Evolutionary conservation across 345 rosid species (phyloP), one percentile per base, ranked within the genome.

Genomic region (Lepidium didymum): DNA sequence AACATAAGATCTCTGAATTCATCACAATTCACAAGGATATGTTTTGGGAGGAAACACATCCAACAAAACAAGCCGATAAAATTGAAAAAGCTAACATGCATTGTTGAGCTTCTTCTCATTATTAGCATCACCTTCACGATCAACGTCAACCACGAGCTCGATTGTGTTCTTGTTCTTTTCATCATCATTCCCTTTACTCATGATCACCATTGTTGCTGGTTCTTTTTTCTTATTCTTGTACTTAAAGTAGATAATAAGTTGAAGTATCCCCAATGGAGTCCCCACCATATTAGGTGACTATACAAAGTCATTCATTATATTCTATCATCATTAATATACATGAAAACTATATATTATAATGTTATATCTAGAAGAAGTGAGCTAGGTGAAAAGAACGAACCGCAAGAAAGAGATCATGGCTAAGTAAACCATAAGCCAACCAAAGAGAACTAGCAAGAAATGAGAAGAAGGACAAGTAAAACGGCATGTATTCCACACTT

Each of bases 401-500:
- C 84, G 95, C 88, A 11, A 90, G 80, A 65, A 93, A 78, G 64
- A 87, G 83, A 75, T 93, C 98, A 56, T 76, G 85, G 72, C 92
- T 77, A 14, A 90, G 74, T 42, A 90, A 80, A 50, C 97, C 96
- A 73, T 85, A 87, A 4, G 84, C 81, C 82, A 87, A 58, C 97
- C 97, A 90, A 23, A 84, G 75, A 12, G 85, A 64, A 64, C 88
- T 87, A 40, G 97, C 77, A 8, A 88, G 50, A 75, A 90, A 87
- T 35, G 98, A 81, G 86, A 84, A 88, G 64, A 93, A 76, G 35
- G 97, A 90, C 67, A 90, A 67, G 75, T 85, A 80, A 79, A 92
- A 92, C 0, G 98, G 96, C 97, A 93, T 93, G 87, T 82, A 90
- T 61, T 93, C 94, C 76, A 85, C 96, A 33, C 97, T 90, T 75